Evolutionary conservation across 441 rosid genomes (phyloP), one percentile per base, ranked within the genome.

Genomic region (Mallotus japonicus): DNA sequence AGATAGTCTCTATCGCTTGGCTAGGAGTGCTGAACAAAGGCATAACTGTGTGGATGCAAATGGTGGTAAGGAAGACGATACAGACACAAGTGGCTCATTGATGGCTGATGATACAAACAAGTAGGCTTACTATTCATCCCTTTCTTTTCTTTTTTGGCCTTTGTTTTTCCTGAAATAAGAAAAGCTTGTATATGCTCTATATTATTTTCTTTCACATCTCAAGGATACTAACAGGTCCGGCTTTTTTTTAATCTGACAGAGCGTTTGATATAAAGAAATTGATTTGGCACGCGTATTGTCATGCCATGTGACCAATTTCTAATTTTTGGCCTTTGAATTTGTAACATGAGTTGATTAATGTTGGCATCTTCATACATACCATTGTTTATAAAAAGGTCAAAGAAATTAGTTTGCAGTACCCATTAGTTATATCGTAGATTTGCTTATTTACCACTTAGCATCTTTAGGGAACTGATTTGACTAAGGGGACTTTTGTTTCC

Each of bases 1-100:
- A 80, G 98, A 91, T 75, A 91, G 97, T 81, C 84, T 93, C 69
- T 93, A 88, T 79, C 93, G 98, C 72, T 84, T 93, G 83, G 98
- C 95, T 70, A 83, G 84, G 85, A 93, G 98, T 69, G 95, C 98
- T 59, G 95, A 89, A 72, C 95, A 87, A 78, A 87, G 98, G 72
- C 92, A 91, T 73, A 81, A 79, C 61, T 84, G 83, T 71, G 74
- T 62, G 59, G 81, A 75, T 70, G 77, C 84, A 69, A 80, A 72
- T 78, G 87, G 76, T 73, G 79, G 81, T 70, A 75, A 72, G 67
- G 75, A 77, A 77, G 88, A 78, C 71, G 90, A 79, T 64, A 74
- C 69, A 75, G 85, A 81, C 17, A 70, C 75, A 17, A 77, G 72
- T 57, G 82, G 83, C 50, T 72, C 77, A 44, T 37, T 80, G 78